A percentile compares a stretch with the other conserved stretches of the same genome.
phyloP scores from a whole-genome alignment of 192 early-diverging fungal genomes.

The Phycomyces blakesleeanus region DNA sequence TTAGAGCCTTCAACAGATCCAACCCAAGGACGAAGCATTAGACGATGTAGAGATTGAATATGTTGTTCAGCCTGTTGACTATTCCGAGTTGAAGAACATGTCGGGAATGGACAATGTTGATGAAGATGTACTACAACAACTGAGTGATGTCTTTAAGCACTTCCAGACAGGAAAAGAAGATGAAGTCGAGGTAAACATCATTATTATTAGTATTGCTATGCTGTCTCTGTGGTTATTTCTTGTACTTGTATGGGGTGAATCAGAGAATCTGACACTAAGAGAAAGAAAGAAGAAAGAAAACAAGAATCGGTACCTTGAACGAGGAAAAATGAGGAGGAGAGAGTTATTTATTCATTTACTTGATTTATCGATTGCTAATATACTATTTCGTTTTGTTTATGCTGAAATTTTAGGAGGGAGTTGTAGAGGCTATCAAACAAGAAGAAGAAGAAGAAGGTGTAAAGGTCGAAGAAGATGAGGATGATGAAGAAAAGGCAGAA shows the following conservation, averaged over 20 bases:
- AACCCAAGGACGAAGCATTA: constrained; percentile 9
- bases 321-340: no score
- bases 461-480: constrained; percentile 20
- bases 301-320: no score
- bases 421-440: background rate
- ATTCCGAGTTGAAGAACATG: constrained; percentile 7
- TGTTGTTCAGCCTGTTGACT: constrained; percentile 28
- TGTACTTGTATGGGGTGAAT: no score
- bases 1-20: constrained; percentile 5
- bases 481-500: constrained; percentile 28
- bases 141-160: constrained; percentile 30
- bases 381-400: background rate
- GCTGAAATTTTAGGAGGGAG: constrained; percentile 11
- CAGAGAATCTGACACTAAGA: no score
- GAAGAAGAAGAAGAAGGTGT: background rate
- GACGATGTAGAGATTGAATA: constrained; percentile 37
- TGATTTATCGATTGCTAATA: background rate
- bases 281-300: no score
- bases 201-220: no score
- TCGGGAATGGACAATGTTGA: constrained; percentile 14
- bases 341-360: no score
- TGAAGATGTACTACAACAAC: constrained; percentile 23
- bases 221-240: no score
- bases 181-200: constrained; percentile 15
- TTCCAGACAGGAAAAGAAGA: constrained; percentile 27